Conservation (phyloP, 1,139 yeast species). For the Candida buenavistaensis region DNA sequence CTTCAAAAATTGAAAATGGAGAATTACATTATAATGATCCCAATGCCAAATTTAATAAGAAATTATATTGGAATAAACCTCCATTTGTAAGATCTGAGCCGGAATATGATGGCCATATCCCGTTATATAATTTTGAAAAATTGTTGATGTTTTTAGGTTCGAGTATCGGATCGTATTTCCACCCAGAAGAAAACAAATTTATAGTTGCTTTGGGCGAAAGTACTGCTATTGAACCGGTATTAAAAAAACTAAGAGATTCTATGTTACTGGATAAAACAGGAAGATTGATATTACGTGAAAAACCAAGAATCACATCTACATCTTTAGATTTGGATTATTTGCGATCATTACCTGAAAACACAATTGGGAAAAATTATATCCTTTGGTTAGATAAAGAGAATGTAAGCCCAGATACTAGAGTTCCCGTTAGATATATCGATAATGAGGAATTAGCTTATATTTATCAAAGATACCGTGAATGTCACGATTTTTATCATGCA, state of each 20-base stretch:
- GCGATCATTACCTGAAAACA: constrained; percentile 60
- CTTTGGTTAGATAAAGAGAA: constrained; percentile 85
- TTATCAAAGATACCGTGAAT: constrained; percentile 89
- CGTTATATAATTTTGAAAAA: constrained; percentile 65
- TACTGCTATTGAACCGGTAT: constrained; percentile 72
- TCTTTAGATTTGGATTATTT: constrained; percentile 66
- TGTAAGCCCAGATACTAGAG: constrained; percentile 92
- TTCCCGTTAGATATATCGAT: constrained; percentile 80
- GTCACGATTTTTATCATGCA: constrained; percentile 96
- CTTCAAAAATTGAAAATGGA: constrained; percentile 59
- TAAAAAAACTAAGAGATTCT: constrained; percentile 59
- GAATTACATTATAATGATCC: constrained; percentile 46
- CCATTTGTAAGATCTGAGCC: constrained; percentile 44
- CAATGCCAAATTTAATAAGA: constrained; percentile 27
- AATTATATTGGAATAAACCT: constrained; percentile 19
- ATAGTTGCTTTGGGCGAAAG: constrained; percentile 96
- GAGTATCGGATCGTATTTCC: constrained; percentile 78
- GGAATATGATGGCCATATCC: constrained; percentile 79
- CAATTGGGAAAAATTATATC: constrained; percentile 78
- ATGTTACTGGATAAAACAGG: constrained; percentile 82
- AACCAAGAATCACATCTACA: constrained; percentile 80
- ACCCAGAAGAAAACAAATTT: constrained; percentile 77
- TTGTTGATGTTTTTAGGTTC: constrained; percentile 67
- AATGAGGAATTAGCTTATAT: constrained; percentile 91
- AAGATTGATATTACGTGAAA: constrained; percentile 69